Evolutionary conservation across 2,329 filamentous ascomycete species (phyloP).

Genomic region (Colletotrichum cereale): DNA sequence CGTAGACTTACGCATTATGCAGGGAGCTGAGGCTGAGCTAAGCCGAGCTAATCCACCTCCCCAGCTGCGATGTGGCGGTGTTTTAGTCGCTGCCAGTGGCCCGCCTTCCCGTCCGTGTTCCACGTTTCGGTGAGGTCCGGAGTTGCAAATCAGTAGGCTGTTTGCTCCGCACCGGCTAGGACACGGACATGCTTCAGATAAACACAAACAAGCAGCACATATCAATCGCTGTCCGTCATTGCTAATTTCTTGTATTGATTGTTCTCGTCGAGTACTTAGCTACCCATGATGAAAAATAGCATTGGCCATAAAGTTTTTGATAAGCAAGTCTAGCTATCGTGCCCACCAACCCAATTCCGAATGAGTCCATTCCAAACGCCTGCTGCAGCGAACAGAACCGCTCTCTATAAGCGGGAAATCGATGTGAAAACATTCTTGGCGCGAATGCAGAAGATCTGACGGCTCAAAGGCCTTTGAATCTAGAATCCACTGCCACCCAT

Average conservation of each 20-base stretch:
- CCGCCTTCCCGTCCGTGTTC: neutral
- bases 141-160: neutral
- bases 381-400: neutral
- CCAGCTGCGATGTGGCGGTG: constrained; percentile 6
- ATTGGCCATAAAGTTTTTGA: neutral
- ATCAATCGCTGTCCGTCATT: too few relatives aligned
- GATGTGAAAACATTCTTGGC: neutral
- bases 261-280: neutral
- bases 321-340: neutral
- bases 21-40: constrained; percentile 24
- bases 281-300: neutral
- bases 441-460: neutral
- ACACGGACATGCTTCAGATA: neutral
- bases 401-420: neutral
- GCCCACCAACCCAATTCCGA: neutral
- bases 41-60: constrained; percentile 1
- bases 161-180: constrained; percentile 9
- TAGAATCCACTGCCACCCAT: neutral
- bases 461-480: neutral
- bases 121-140: neutral
- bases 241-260: neutral
- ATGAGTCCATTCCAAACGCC: constrained; percentile 2
- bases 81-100: neutral
- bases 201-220: neutral
- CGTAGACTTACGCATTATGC: constrained; percentile 3